Evolutionary conservation across 176 grass and related monocot genomes (phyloP).

Genomic region (Triticum urartu): DNA sequence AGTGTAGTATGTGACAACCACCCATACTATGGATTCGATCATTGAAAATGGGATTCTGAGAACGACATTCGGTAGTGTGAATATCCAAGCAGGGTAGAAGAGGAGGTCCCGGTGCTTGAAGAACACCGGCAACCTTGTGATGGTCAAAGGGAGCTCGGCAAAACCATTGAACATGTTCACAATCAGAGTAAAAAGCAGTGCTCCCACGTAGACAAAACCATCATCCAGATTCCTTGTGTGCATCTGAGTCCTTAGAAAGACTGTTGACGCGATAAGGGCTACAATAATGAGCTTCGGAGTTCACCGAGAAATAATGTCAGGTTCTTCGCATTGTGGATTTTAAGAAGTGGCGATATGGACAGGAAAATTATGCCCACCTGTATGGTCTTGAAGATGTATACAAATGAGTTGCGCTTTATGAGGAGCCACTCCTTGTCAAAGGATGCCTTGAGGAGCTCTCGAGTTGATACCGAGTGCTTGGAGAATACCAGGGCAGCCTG

Average conservation of each 20-base stretch:
- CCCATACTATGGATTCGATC: conserved; percentile 81
- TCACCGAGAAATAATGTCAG: conserved; percentile 3
- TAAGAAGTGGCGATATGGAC: neutral
- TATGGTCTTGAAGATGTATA: conserved; percentile 91
- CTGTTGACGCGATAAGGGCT: conserved; percentile 62
- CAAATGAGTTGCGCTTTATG: conserved; percentile 95
- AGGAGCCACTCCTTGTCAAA: conserved; percentile 97
- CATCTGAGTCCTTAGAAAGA: conserved; percentile 81
- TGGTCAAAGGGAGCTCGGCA: conserved; percentile 83
- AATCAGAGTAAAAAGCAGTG: conserved; percentile 73
- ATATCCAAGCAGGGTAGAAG: conserved; percentile 95
- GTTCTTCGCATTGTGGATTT: neutral
- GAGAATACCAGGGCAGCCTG: conserved; percentile 88
- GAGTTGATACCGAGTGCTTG: conserved; percentile 58
- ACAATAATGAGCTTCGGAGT: conserved; percentile 67
- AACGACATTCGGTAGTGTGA: conserved; percentile 73
- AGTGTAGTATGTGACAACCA: conserved; percentile 79
- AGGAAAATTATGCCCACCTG: conserved; percentile 47
- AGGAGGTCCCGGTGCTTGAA: conserved; percentile 95
- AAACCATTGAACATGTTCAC: conserved; percentile 99
- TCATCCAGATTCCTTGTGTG: conserved; percentile 64
- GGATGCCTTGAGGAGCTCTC: conserved; percentile 81
- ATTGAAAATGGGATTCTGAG: conserved; percentile 87
- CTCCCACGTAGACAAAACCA: conserved; percentile 75
- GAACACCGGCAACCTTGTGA: conserved; percentile 90